Evolutionary conservation across 2,329 filamentous ascomycete genomes (phyloP).

Genomic region (Xylariaceae sp.): DNA sequence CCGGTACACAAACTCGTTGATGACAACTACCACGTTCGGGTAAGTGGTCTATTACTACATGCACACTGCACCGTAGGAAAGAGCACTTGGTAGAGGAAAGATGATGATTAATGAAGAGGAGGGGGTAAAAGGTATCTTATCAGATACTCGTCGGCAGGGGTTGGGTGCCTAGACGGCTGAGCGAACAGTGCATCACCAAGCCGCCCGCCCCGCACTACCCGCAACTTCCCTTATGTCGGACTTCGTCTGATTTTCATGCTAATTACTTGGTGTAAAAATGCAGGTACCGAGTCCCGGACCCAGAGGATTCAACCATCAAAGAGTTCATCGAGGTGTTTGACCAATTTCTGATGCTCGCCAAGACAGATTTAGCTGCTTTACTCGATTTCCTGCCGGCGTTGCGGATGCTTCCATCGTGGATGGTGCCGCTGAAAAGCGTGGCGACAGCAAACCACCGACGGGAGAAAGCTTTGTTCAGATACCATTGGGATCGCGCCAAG

Average conservation of each 20-base stretch:
- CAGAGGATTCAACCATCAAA: conserved; percentile 36
- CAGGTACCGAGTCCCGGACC: conserved; percentile 14
- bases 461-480: conserved; percentile 9
- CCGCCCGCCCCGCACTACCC: too few species aligned
- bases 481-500: conserved; percentile 10
- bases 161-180: too few species aligned
- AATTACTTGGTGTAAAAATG: neutral
- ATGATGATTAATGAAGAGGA: too few species aligned
- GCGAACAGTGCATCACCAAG: too few species aligned
- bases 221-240: neutral
- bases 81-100: too few species aligned
- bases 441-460: conserved; percentile 6
- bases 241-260: neutral
- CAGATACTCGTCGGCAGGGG: too few species aligned
- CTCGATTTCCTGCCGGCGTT: conserved; percentile 12
- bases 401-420: conserved; percentile 9
- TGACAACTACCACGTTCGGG: conserved; percentile 43
- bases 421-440: conserved; percentile 5
- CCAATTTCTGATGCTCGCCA: conserved; percentile 10
- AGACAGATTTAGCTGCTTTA: conserved; percentile 8
- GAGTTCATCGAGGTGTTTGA: conserved; percentile 33
- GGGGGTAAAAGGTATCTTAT: too few species aligned
- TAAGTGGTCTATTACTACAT: too few species aligned
- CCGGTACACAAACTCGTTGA: conserved; percentile 42
- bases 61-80: too few species aligned